A percentile compares a stretch with the other conserved stretches of the same genome.
Evolutionary conservation across 495 filamentous ascomycete genomes (phyloP).

Genomic region (Jackrogersella multiformis): DNA sequence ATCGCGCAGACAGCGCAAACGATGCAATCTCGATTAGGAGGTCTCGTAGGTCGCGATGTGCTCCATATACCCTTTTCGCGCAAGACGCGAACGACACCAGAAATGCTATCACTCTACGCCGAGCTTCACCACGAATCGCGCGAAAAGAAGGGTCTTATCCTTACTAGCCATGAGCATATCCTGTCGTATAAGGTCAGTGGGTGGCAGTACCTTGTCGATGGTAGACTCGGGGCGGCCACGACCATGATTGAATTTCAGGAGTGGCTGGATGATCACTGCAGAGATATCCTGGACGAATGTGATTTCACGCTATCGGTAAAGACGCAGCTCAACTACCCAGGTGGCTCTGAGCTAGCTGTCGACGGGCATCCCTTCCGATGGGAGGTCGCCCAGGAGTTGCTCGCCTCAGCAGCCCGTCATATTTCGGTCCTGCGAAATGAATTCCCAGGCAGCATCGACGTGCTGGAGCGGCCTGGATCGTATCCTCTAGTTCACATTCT

Average conservation of each 20-base stretch:
- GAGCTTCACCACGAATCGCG: conserved; percentile 50
- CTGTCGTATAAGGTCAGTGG: conserved; percentile 63
- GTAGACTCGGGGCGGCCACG: conserved; percentile 47
- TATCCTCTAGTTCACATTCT: conserved; percentile 57
- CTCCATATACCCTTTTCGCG: conserved; percentile 63
- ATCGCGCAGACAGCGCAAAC: conserved; percentile 61
- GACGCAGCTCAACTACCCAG: conserved; percentile 61
- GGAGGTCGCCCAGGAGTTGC: conserved; percentile 54
- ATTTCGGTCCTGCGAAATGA: conserved; percentile 41
- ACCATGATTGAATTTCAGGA: conserved; percentile 56
- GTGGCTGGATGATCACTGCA: conserved; percentile 55
- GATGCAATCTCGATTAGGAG: conserved; percentile 58
- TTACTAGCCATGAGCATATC: conserved; percentile 62
- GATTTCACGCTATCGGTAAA: conserved; percentile 62
- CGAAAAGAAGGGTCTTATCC: conserved; percentile 50
- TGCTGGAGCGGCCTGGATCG: conserved; percentile 44
- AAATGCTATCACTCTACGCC: conserved; percentile 47
- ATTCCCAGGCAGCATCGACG: conserved; percentile 53
- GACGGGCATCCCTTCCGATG: conserved; percentile 63
- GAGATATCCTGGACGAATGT: conserved; percentile 67
- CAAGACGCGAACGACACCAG: conserved; percentile 47
- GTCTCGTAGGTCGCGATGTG: conserved; percentile 57
- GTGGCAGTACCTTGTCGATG: conserved; percentile 56
- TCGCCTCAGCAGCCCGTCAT: conserved; percentile 50
- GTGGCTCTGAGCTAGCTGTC: conserved; percentile 56